Percentiles rank a stretch among this genome's conserved stretches.
Evolutionary conservation across 225 moss, liverwort and hornwort genomes (phyloP).

Genomic region (Rhytidiadelphus loreus): DNA sequence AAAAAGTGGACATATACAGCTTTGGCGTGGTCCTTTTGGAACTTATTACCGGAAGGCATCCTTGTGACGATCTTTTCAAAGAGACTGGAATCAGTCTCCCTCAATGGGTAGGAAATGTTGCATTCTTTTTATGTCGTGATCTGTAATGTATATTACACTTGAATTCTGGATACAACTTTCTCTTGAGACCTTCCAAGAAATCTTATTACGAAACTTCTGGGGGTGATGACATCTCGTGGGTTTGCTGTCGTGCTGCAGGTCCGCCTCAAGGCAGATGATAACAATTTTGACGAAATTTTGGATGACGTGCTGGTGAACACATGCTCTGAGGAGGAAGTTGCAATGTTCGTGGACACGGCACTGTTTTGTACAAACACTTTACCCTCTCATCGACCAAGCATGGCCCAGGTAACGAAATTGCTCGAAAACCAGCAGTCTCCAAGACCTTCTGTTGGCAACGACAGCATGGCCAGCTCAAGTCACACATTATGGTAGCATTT

Average conservation of each 20-base stretch:
- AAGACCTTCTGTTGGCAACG: slow-evolving; percentile 30
- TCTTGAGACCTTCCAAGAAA: background rate
- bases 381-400: slow-evolving; percentile 64
- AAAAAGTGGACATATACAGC: slow-evolving; percentile 85
- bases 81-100: slow-evolving; percentile 65
- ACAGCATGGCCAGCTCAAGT: slow-evolving; percentile 40
- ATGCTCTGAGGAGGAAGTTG: slow-evolving; percentile 52
- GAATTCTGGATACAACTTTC: background rate
- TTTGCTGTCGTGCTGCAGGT: slow-evolving; percentile 36
- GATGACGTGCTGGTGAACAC: slow-evolving; percentile 46
- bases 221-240: background rate
- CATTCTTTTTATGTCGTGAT: background rate
- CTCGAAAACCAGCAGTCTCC: slow-evolving; percentile 41
- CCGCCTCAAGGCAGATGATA: slow-evolving; percentile 36
- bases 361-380: slow-evolving; percentile 55
- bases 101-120: slow-evolving; percentile 57
- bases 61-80: slow-evolving; percentile 63
- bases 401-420: slow-evolving; percentile 84
- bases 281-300: slow-evolving; percentile 44
- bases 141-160: background rate
- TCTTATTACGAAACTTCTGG: background rate
- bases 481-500: slow-evolving; percentile 8
- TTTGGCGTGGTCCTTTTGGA: slow-evolving; percentile 89
- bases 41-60: slow-evolving; percentile 75
- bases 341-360: slow-evolving; percentile 56